These are phyloP conservation scores for Aspergillus pseudoviridinutans DNA, from an alignment of 2,329 filamentous ascomycete genomes.

Conservation along the genomic window DNA sequence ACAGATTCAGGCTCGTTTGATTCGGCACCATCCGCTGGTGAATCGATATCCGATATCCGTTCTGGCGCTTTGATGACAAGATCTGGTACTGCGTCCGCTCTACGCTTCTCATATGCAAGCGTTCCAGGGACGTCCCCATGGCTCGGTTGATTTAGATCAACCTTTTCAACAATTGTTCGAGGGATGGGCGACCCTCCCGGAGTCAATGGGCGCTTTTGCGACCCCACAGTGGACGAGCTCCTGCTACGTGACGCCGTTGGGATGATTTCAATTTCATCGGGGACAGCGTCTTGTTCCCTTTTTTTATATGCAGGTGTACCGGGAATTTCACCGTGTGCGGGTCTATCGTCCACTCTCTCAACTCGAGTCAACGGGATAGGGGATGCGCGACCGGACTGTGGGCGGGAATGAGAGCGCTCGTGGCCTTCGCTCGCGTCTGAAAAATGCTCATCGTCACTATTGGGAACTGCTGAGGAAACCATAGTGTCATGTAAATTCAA, in stretches of 20 bases:
- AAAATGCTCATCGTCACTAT: constrained; percentile 59
- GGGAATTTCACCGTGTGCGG: constrained; percentile 59
- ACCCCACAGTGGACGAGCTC: constrained; percentile 39
- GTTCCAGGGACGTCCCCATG: constrained; percentile 62
- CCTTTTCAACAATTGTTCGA: constrained; percentile 58
- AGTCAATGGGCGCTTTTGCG: constrained; percentile 44
- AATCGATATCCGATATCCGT: constrained; percentile 23
- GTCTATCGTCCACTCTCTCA: constrained; percentile 57
- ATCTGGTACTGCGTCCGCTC: constrained; percentile 58
- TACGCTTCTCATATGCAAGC: constrained; percentile 52
- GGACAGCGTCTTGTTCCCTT: constrained; percentile 56
- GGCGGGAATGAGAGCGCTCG: constrained; percentile 28
- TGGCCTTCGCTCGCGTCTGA: constrained; percentile 61
- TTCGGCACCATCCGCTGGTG: constrained; percentile 15
- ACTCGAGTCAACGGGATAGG: constrained; percentile 60
- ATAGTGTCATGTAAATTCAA: constrained; percentile 8
- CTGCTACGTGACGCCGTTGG: constrained; percentile 41
- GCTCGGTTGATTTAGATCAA: constrained; percentile 54
- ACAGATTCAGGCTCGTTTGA: constrained; percentile 13
- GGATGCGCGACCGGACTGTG: constrained; percentile 44
- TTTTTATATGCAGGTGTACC: constrained; percentile 59
- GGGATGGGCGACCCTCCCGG: constrained; percentile 54
- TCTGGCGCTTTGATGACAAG: constrained; percentile 49
- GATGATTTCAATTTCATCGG: constrained; percentile 60
- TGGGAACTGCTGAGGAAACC: constrained; percentile 38